Evolutionary conservation across 2,329 filamentous ascomycete genomes (phyloP).

Genomic region (Ilyonectria mors-panacis): DNA sequence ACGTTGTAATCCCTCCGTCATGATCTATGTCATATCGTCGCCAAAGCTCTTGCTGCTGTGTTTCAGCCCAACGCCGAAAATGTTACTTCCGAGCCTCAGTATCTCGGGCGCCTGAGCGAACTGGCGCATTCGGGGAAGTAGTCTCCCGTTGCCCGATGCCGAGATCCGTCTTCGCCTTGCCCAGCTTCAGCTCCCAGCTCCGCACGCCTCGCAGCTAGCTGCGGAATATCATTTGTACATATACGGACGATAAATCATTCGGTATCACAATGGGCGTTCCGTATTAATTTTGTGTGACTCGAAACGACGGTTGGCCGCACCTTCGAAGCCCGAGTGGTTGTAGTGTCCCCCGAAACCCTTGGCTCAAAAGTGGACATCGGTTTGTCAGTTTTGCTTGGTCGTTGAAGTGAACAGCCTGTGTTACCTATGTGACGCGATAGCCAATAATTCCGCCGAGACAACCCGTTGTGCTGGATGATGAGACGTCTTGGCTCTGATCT

Average conservation of each 20-base stretch:
- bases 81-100: no score
- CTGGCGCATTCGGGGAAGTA: not conserved
- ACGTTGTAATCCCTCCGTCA: not conserved
- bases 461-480: constrained; percentile 18
- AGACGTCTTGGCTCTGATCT: constrained; percentile 24
- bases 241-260: not conserved
- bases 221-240: constrained; percentile 9
- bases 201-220: not conserved
- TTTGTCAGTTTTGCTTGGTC: constrained; percentile 14
- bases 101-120: not conserved
- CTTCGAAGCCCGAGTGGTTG: not conserved
- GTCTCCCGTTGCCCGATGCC: constrained; percentile 6
- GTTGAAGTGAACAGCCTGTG: constrained; percentile 18
- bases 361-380: constrained; percentile 22
- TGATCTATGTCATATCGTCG: not conserved
- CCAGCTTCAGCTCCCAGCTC: constrained; percentile 12
- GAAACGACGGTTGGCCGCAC: constrained; percentile 36
- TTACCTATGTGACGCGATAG: not conserved
- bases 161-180: not conserved
- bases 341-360: not conserved
- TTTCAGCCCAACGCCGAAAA: not conserved
- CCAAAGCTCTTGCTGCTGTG: not conserved
- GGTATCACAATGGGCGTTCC: constrained; percentile 21
- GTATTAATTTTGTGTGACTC: constrained; percentile 18
- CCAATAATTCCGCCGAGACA: constrained; percentile 25